Conservation (phyloP, 2,329 filamentous ascomycete species). For the Apiospora malaysiana region DNA sequence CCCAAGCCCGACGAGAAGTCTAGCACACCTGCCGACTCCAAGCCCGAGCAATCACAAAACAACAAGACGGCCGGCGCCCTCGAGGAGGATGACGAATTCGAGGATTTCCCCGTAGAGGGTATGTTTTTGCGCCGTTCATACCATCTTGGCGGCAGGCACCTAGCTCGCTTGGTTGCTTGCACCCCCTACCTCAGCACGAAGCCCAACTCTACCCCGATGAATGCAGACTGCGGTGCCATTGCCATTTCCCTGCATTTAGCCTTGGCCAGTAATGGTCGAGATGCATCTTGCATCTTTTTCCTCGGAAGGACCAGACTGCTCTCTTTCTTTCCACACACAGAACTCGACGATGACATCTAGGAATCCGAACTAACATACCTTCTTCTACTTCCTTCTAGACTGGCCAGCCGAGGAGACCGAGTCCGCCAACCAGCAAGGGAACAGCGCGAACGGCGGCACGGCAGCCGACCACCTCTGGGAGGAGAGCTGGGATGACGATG, state of each 20-base stretch:
- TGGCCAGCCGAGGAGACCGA: slow-evolving; percentile 94
- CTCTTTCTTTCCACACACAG: not conserved
- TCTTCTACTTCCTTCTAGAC: slow-evolving; percentile 59
- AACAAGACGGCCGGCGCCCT: slow-evolving; percentile 59
- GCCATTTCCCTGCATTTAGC: not conserved
- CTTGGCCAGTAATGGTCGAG: not conserved
- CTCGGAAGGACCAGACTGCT: too few species aligned
- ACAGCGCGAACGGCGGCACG: slow-evolving; percentile 62
- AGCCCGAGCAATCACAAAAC: slow-evolving; percentile 27
- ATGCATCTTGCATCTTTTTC: not conserved
- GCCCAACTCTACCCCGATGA: not conserved
- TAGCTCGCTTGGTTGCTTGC: not conserved
- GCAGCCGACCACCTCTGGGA: slow-evolving; percentile 88
- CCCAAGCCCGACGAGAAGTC: slow-evolving; percentile 46
- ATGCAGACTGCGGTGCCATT: not conserved
- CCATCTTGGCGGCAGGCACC: too few species aligned
- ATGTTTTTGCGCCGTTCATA: slow-evolving; percentile 36
- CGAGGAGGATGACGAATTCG: slow-evolving; percentile 98
- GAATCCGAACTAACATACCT: not conserved
- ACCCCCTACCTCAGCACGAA: not conserved
- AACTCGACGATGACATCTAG: not conserved
- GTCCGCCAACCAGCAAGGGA: slow-evolving; percentile 51
- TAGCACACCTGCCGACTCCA: slow-evolving; percentile 46
- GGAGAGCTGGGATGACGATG: slow-evolving; percentile 99
- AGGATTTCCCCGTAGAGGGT: slow-evolving; percentile 98